Evolutionary conservation across 345 rosid species (phyloP).

Genomic region (Clarkia xantiana): DNA sequence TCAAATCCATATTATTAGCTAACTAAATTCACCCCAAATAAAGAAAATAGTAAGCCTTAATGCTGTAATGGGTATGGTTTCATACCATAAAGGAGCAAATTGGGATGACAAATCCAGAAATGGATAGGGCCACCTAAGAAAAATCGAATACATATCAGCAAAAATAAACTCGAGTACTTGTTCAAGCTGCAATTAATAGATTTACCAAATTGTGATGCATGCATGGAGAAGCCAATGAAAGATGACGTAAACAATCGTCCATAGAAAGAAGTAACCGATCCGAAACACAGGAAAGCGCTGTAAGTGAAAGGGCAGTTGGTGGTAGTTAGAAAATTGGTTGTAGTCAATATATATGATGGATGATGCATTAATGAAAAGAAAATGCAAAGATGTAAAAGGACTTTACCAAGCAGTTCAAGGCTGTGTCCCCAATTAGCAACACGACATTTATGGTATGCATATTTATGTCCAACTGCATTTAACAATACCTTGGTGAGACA

Average conservation of each 20-base stretch:
- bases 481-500: too few relatives aligned
- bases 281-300: slow-evolving; percentile 93
- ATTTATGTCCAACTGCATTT: slow-evolving; percentile 47
- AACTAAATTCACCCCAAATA: background rate
- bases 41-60: too few relatives aligned
- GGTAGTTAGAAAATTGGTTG: background rate
- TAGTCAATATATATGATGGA: background rate
- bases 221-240: slow-evolving; percentile 91
- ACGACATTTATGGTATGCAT: slow-evolving; percentile 82
- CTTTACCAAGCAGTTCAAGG: slow-evolving; percentile 75
- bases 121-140: slow-evolving; percentile 97
- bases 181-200: background rate
- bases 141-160: too few relatives aligned
- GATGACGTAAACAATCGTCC: slow-evolving; percentile 65
- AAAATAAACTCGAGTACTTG: background rate
- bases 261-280: slow-evolving; percentile 69
- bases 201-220: slow-evolving; percentile 44
- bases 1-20: slow-evolving; percentile 4
- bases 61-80: background rate
- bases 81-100: slow-evolving; percentile 80
- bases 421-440: slow-evolving; percentile 67
- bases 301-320: slow-evolving; percentile 1
- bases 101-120: slow-evolving; percentile 83
- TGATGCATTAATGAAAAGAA: background rate
- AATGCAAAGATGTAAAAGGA: background rate